Base-by-base conservation (phyloP, 2,329 filamentous ascomycete genomes). In the Fusarium pseudocircinatum region DNA sequence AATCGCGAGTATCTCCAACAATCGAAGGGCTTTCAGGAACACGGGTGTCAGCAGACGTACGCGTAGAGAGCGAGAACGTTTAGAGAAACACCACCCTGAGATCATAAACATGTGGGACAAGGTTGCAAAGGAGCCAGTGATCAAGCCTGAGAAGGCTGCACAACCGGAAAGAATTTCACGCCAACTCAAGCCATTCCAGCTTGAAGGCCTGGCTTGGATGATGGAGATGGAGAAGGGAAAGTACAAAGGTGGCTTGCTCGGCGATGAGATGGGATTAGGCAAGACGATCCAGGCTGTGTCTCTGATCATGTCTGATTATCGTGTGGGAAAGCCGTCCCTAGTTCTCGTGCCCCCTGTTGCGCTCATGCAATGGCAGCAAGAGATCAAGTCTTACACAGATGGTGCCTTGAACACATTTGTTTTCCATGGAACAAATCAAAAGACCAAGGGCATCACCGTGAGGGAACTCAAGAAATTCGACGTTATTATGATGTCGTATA, bases 241-340 rank as follows among this genome's bases (percentile, higher is more conserved):
- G 43, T 98, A 95, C 88, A 94, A 91, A 78, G 96, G 96, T 24
- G 96, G 96, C 20, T 86, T 99, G 6, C 88, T 99, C 4, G 96
- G 96, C 67, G 96, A 99, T 77, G 96, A 99, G 83, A 99, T 99
- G 96, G 96, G 96, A 12, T 93, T 99, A 84, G 96, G 96, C 56
- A 99, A 99, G 85, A 99, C 96, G 0, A 98, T 99, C 57, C 96
- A 99, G 82, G 96, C 96, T 6, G 96, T 99, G 24, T 98, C 96
- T 7, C 88, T 99, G 49, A 95, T 99, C 82, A 98, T 98, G 96
- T 98, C 96, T 2, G 95, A 98, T 80, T 98, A 94, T 78, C 96
- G 95, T 7, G 93, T 91, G 28, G 93, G 92, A 75, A 85, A 92
- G 61, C 96, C 96, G 3, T 93, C 94, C 1, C 86, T 98, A 8